Evolutionary conservation across 2,329 filamentous ascomycete species (phyloP).

Genomic region (Coniochaeta ligniaria): DNA sequence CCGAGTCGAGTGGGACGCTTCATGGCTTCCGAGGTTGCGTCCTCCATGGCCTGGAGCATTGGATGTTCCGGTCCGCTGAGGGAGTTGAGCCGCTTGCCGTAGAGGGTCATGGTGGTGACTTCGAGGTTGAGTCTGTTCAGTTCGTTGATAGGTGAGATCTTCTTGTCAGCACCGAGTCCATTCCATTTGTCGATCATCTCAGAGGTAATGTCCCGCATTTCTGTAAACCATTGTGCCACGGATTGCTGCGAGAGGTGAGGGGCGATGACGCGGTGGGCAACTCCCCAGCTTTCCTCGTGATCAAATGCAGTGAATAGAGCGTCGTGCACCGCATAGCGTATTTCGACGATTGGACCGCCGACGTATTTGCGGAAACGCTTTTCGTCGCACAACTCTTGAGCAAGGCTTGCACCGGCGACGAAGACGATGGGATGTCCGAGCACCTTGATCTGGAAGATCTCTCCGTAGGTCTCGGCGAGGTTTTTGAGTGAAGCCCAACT

Average conservation of each 20-base stretch:
- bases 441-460: slow-evolving; percentile 36
- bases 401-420: slow-evolving; percentile 30
- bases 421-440: slow-evolving; percentile 32
- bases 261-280: slow-evolving; percentile 45
- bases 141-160: slow-evolving; percentile 37
- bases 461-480: slow-evolving; percentile 27
- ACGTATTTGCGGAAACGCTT: slow-evolving; percentile 47
- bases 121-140: slow-evolving; percentile 48
- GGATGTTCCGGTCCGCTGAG: slow-evolving; percentile 38
- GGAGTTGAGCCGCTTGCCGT: slow-evolving; percentile 39
- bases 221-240: slow-evolving; percentile 29
- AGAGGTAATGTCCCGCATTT: slow-evolving; percentile 39
- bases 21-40: slow-evolving; percentile 47
- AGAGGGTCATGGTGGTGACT: slow-evolving; percentile 40
- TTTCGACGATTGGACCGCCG: slow-evolving; percentile 44
- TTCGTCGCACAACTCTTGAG: slow-evolving; percentile 41
- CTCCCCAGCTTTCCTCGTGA: slow-evolving; percentile 39
- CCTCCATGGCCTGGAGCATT: slow-evolving; percentile 46
- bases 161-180: slow-evolving; percentile 24
- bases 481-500: background rate
- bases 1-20: slow-evolving; percentile 44
- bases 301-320: slow-evolving; percentile 46
- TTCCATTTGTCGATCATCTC: slow-evolving; percentile 45
- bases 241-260: slow-evolving; percentile 29
- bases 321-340: slow-evolving; percentile 40